Percentiles rank a stretch among this genome's conserved stretches.
phyloP scores from a whole-genome alignment of 2,329 filamentous ascomycete genomes.

The Cladorrhinum sp. region DNA sequence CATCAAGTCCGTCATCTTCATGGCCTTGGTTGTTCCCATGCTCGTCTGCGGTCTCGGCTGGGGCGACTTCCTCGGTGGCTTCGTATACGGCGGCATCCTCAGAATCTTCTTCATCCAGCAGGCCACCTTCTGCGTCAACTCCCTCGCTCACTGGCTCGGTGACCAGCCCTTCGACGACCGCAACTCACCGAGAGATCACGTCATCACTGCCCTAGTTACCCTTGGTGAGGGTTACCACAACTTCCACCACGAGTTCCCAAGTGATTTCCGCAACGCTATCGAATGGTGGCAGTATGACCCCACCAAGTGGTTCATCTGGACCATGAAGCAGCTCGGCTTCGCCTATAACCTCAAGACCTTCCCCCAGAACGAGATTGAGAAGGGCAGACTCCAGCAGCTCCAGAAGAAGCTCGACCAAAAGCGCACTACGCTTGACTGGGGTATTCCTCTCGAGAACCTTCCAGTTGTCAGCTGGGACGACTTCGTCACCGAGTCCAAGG shows the following conservation, averaged over 20 bases:
- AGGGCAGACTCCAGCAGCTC: slow-evolving; percentile 81
- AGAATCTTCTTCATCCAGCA: slow-evolving; percentile 89
- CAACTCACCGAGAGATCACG: slow-evolving; percentile 84
- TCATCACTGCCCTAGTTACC: slow-evolving; percentile 80
- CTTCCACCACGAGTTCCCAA: slow-evolving; percentile 94
- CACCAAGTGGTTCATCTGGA: slow-evolving; percentile 85
- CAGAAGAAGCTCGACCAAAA: slow-evolving; percentile 94
- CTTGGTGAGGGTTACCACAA: slow-evolving; percentile 88
- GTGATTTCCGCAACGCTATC: slow-evolving; percentile 88
- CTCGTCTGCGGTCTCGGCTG: slow-evolving; percentile 74
- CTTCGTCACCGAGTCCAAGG: slow-evolving; percentile 72
- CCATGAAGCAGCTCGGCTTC: slow-evolving; percentile 79
- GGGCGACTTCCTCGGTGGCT: slow-evolving; percentile 78
- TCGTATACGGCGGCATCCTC: slow-evolving; percentile 81
- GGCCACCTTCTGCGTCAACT: slow-evolving; percentile 92
- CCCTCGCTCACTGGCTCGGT: slow-evolving; percentile 83
- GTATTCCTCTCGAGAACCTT: slow-evolving; percentile 77
- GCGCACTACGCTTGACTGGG: slow-evolving; percentile 80
- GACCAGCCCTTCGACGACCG: slow-evolving; percentile 92
- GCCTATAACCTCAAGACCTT: slow-evolving; percentile 89
- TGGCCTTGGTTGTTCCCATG: slow-evolving; percentile 74
- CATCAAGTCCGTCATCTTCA: slow-evolving; percentile 72
- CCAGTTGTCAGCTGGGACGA: slow-evolving; percentile 86
- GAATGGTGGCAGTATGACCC: slow-evolving; percentile 91
- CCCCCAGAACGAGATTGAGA: slow-evolving; percentile 87